Percentiles rank a stretch among this genome's conserved stretches.
These are phyloP conservation scores for Hippophae rhamnoides DNA, from an alignment of 306 rosid genomes.

Conservation along the genomic window DNA sequence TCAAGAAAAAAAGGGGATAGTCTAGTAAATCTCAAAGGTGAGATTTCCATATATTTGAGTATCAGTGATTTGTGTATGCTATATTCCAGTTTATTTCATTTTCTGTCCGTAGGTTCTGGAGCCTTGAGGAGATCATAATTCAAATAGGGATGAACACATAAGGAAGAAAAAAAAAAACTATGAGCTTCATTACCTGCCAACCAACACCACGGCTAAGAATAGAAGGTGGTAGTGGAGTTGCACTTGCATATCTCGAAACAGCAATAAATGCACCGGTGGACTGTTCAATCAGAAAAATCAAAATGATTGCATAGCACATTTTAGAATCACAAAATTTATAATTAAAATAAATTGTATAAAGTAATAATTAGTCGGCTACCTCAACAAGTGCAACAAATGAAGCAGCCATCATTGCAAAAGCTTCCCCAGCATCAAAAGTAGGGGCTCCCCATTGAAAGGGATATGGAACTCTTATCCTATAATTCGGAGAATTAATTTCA, in stretches of 20 bases:
- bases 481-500: too few relatives aligned
- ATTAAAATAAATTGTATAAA: too few relatives aligned
- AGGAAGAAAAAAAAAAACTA: neutral
- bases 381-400: constrained; percentile 87
- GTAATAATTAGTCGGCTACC: constrained; percentile 22
- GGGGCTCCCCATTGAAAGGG: constrained; percentile 99
- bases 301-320: too few relatives aligned
- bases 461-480: constrained; percentile 89
- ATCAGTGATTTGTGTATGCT: too few relatives aligned
- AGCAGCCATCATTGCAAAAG: constrained; percentile 98
- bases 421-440: constrained; percentile 90
- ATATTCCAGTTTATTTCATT: too few relatives aligned
- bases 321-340: too few relatives aligned
- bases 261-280: constrained; percentile 85
- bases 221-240: constrained; percentile 87
- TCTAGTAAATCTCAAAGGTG: too few relatives aligned
- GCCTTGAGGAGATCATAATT: too few relatives aligned
- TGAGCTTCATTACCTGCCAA: constrained; percentile 65
- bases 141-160: too few relatives aligned
- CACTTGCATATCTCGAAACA: constrained; percentile 83
- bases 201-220: constrained; percentile 93
- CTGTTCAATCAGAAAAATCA: constrained; percentile 32
- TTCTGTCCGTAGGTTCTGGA: too few relatives aligned
- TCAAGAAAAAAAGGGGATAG: too few relatives aligned
- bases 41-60: too few relatives aligned